phyloP scores from a whole-genome alignment of 768 basidiomycete species.

The Boletus pseudopeckii region DNA sequence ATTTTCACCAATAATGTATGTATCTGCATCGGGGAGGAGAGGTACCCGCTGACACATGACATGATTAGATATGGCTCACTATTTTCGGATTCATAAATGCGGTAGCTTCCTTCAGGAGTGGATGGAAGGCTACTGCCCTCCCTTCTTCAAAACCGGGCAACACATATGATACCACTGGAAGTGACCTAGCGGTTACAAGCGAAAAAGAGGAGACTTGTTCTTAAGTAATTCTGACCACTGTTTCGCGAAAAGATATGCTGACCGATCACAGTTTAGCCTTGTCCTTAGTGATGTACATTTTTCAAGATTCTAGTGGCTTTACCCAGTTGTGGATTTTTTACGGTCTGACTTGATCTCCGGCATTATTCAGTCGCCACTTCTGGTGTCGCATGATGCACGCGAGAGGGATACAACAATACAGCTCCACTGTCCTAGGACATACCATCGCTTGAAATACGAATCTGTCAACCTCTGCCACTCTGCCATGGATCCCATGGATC shows the following conservation, averaged over 20 bases:
- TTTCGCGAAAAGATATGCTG: background rate
- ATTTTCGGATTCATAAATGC: slow-evolving; percentile 48
- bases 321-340: too few species aligned
- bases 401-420: background rate
- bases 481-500: background rate
- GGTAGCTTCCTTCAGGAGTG: slow-evolving; percentile 59
- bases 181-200: background rate
- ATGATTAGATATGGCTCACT: slow-evolving; percentile 37
- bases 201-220: slow-evolving; percentile 12
- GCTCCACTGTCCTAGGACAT: background rate
- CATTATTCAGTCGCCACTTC: background rate
- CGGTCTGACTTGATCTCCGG: background rate
- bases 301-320: background rate
- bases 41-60: slow-evolving; percentile 1
- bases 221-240: slow-evolving; percentile 1
- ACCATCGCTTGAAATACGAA: background rate
- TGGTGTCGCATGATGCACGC: background rate
- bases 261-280: background rate
- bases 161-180: background rate
- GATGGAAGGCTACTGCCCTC: slow-evolving; percentile 66
- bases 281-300: background rate
- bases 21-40: background rate
- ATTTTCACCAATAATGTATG: slow-evolving; percentile 63
- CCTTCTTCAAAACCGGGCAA: slow-evolving; percentile 4
- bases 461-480: background rate